A percentile compares a stretch with the other conserved stretches of the same genome.
phyloP scores from a whole-genome alignment of 2,329 filamentous ascomycete species.

The Aspergillus udagawae region DNA sequence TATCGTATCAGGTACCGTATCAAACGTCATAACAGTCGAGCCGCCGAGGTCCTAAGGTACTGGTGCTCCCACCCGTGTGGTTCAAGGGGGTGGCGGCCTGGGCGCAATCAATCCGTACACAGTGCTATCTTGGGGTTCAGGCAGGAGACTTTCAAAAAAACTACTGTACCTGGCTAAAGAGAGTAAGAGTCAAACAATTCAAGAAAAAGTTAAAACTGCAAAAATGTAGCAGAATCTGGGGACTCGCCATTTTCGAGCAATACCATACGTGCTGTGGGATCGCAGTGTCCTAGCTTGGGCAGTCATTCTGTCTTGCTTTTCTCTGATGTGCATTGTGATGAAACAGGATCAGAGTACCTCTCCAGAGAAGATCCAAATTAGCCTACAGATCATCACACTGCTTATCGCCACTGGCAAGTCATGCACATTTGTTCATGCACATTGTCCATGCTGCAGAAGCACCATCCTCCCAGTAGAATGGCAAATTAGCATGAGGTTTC shows the following conservation, averaged over 20 bases:
- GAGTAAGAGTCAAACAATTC: too few relatives aligned
- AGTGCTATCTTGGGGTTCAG: constrained; percentile 1
- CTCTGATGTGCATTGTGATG: not conserved
- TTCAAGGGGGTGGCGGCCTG: constrained; percentile 33
- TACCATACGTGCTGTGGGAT: not conserved
- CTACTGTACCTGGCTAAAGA: not conserved
- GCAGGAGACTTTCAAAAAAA: not conserved
- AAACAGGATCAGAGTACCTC: not conserved
- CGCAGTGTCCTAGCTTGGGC: not conserved
- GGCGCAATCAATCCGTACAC: constrained; percentile 8
- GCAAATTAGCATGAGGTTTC: not conserved
- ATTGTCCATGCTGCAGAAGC: not conserved
- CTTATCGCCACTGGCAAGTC: not conserved
- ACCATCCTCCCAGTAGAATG: not conserved
- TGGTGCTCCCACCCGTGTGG: constrained; percentile 23
- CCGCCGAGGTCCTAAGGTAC: constrained; percentile 6
- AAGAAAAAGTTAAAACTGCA: too few relatives aligned
- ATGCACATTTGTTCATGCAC: not conserved
- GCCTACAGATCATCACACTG: not conserved
- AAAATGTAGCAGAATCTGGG: too few relatives aligned
- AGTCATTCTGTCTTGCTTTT: not conserved
- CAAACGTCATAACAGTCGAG: constrained; percentile 10
- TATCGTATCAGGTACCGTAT: constrained; percentile 17
- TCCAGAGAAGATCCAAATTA: not conserved
- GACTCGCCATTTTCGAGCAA: too few relatives aligned